Evolutionary conservation across 2,329 filamentous ascomycete species (phyloP).

Genomic region (Arthrobotrys entomopaga): DNA sequence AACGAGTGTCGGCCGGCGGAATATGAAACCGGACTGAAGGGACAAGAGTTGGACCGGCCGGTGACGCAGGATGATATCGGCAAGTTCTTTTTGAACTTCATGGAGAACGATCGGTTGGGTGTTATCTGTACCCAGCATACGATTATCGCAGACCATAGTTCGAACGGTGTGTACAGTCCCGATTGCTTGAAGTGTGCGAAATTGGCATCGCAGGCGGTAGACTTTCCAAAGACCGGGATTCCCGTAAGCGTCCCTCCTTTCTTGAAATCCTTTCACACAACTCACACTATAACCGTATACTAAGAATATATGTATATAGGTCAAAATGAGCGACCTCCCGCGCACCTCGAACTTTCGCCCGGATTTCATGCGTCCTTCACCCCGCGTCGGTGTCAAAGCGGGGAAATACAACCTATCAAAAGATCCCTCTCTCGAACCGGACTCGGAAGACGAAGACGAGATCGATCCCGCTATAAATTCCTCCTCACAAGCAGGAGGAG

Average conservation of each 20-base stretch:
- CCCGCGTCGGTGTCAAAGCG: conserved; percentile 49
- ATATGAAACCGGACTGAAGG: conserved; percentile 69
- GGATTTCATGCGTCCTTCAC: conserved; percentile 58
- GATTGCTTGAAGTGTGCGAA: conserved; percentile 70
- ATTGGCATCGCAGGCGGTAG: conserved; percentile 76
- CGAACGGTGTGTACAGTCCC: conserved; percentile 66
- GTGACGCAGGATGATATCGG: conserved; percentile 76
- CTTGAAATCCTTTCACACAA: no score
- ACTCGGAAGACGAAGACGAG: conserved; percentile 65
- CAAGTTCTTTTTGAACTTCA: conserved; percentile 82
- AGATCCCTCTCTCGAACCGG: conserved; percentile 64
- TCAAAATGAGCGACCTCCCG: conserved; percentile 55
- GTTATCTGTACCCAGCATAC: conserved; percentile 74
- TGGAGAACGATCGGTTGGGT: conserved; percentile 74
- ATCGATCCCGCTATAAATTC: neutral
- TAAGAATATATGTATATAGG: conserved; percentile 58
- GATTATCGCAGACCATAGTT: conserved; percentile 71
- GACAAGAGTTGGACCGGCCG: conserved; percentile 70
- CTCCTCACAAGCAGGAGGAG: no score
- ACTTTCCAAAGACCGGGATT: conserved; percentile 80
- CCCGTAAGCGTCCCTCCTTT: conserved; percentile 62
- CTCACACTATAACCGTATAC: conserved; percentile 71
- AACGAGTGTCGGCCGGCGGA: conserved; percentile 71
- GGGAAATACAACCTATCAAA: conserved; percentile 1
- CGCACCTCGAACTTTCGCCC: conserved; percentile 49